Evolutionary conservation across 202 grass and related monocot genomes (phyloP).

Genomic region (Schoenoplectus tabernaemontani): DNA sequence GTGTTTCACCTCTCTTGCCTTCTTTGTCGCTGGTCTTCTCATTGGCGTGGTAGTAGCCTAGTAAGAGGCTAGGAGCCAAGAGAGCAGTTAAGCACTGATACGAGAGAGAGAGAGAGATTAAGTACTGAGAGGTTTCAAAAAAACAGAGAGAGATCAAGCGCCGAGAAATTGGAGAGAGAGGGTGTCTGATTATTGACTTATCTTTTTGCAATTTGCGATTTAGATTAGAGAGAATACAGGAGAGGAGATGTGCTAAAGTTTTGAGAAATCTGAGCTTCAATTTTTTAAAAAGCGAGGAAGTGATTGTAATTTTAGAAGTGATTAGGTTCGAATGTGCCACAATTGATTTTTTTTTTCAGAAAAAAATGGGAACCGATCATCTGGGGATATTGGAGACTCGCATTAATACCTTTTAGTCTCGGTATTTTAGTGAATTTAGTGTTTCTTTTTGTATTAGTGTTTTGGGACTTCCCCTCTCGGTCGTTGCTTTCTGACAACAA

Average conservation of each 20-base stretch:
- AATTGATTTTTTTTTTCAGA: background rate
- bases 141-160: background rate
- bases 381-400: background rate
- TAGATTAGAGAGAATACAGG: background rate
- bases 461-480: background rate
- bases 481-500: background rate
- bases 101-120: background rate
- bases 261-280: conserved; percentile 17
- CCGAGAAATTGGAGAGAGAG: background rate
- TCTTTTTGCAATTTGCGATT: background rate
- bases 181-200: background rate
- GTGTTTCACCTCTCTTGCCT: background rate
- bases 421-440: conserved; percentile 4
- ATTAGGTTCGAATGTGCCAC: background rate
- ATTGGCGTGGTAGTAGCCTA: background rate
- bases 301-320: background rate
- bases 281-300: background rate
- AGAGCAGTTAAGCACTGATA: background rate
- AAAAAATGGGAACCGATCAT: background rate
- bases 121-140: background rate
- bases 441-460: background rate
- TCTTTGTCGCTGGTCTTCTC: background rate
- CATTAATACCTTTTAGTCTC: background rate
- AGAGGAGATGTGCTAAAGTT: background rate
- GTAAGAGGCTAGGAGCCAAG: background rate